Evolutionary conservation across 169 alveolate genomes (phyloP), one percentile per base, ranked within the genome.

Genomic region (Cryptosporidium ryanae): DNA sequence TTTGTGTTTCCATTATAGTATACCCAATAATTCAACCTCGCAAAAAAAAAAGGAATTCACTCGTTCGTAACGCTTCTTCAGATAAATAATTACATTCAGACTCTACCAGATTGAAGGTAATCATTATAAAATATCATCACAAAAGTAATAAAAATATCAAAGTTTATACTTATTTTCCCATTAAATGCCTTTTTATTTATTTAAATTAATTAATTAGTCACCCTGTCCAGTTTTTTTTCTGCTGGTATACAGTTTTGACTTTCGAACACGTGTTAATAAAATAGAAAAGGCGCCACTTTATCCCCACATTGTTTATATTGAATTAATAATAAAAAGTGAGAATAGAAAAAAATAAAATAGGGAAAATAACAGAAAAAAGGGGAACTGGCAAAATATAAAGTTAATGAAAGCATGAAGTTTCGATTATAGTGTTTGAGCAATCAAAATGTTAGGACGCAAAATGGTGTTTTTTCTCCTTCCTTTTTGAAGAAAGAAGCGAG

Each of bases 271-370:
- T 49, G 82, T 66, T 29, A 17, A 31, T 49, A 21, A 66, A 48
- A 66, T 50, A 23, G 15, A 29, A 49, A 18, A 68, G 83, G 83
- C 83, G 83, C 83, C 83, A 68, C 21, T 18, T 10, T 68, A 23
- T 68, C 83, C 83, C 83, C 83, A 68, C 83, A 68, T 12, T 68
- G 50, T 6, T 52, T 52, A 52, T 52, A n/a, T 52, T 52, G 63
- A 52, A 5, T 17, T 52, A n/a, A 21, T 21, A 7, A 21, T n/a
- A 17, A 52, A 52, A n/a, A 52, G 12, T 52, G 21, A 52, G 27
- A 1, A 7, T 0, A 5, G 0, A 52, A 52, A 52, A 52, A 25
- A 12, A 21, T 25, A 54, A 54, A 54, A 54, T 0, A 7, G 8
- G 8, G 46, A 38, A 38, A 38, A 38, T n/a, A n/a, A n/a, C n/a